phyloP scores from a whole-genome alignment of 768 basidiomycete species.

The Amanita exitialis region DNA sequence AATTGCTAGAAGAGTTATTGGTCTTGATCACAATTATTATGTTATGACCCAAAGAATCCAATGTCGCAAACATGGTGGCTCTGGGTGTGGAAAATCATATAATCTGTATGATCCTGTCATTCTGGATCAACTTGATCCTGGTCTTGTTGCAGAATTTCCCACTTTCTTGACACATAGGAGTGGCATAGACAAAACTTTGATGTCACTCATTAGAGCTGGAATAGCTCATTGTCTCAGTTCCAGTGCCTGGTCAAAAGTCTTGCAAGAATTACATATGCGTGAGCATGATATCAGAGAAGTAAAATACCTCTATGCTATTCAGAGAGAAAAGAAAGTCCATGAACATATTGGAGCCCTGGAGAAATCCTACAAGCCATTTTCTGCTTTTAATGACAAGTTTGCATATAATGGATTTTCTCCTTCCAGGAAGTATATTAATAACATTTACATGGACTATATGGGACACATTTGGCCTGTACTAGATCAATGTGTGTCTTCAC shows the following conservation, averaged over 20 bases:
- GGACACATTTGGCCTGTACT: slow-evolving; percentile 8
- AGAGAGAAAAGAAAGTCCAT: neutral
- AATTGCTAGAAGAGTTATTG: no score
- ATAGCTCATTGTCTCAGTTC: slow-evolving; percentile 9
- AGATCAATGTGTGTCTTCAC: slow-evolving; percentile 10
- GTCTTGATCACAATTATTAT: no score
- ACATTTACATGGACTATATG: slow-evolving; percentile 12
- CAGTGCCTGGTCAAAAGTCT: slow-evolving; percentile 9
- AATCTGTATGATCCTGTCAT: no score
- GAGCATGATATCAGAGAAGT: slow-evolving; percentile 10
- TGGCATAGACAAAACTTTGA: slow-evolving; percentile 12
- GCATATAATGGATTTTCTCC: slow-evolving; percentile 10
- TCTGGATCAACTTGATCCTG: no score
- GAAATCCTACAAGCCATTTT: slow-evolving; percentile 8
- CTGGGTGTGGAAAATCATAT: no score
- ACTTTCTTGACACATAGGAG: slow-evolving; percentile 11
- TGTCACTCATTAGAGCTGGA: slow-evolving; percentile 10
- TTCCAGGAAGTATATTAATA: slow-evolving; percentile 7
- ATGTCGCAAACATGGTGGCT: no score
- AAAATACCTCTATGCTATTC: slow-evolving; percentile 8
- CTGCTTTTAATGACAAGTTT: slow-evolving; percentile 4
- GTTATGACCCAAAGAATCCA: no score
- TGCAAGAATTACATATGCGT: slow-evolving; percentile 10
- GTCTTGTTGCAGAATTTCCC: slow-evolving; percentile 7
- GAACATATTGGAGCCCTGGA: neutral